phyloP scores from a whole-genome alignment of 1,139 yeast species.

The Pneumocystis carinii region DNA sequence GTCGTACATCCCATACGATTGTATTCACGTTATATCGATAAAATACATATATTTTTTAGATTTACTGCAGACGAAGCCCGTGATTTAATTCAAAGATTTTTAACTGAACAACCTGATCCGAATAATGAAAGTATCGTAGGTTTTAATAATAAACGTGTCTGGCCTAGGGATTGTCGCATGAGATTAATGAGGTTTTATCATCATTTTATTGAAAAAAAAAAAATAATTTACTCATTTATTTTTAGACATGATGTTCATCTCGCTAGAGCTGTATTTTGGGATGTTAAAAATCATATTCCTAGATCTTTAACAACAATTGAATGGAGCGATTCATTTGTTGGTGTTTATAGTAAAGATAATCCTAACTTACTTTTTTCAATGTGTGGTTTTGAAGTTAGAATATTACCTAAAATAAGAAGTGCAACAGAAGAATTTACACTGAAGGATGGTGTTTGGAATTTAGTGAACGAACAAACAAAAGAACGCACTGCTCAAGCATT shows the following conservation, averaged over 20 bases:
- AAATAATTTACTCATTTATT: background rate
- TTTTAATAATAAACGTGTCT: constrained; percentile 75
- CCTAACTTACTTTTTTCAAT: constrained; percentile 76
- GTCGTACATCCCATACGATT: constrained; percentile 57
- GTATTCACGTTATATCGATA: constrained; percentile 73
- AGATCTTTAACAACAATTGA: constrained; percentile 51
- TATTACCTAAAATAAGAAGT: constrained; percentile 55
- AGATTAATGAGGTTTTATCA: constrained; percentile 60
- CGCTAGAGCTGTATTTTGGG: constrained; percentile 91
- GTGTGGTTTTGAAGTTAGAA: constrained; percentile 91
- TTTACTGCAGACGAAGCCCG: constrained; percentile 60
- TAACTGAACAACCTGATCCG: constrained; percentile 82
- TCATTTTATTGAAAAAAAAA: background rate
- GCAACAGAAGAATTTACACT: constrained; percentile 28
- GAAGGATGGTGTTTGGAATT: constrained; percentile 85
- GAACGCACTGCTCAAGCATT: constrained; percentile 85
- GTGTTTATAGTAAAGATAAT: constrained; percentile 81
- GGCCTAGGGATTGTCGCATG: constrained; percentile 94
- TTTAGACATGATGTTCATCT: constrained; percentile 45
- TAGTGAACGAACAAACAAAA: constrained; percentile 53
- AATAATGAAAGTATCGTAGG: constrained; percentile 76
- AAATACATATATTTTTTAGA: constrained; percentile 62
- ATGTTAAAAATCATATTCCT: constrained; percentile 66
- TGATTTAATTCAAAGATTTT: constrained; percentile 58
- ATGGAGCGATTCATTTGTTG: constrained; percentile 73